Evolutionary conservation across 768 basidiomycete genomes (phyloP).

Genomic region (Russula emetica): DNA sequence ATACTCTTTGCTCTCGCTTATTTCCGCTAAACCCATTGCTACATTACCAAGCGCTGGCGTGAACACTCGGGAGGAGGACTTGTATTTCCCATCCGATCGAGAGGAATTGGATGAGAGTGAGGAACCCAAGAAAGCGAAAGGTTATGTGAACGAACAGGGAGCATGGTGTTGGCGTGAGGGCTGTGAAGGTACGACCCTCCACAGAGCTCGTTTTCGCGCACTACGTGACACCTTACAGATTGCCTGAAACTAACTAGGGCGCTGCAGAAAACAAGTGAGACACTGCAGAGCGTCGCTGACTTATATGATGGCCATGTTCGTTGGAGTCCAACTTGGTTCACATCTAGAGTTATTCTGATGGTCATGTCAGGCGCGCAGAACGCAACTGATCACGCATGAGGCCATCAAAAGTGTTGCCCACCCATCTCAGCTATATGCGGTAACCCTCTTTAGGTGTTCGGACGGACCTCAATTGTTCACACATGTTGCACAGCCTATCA

Average conservation of each 20-base stretch:
- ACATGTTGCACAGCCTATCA: slow-evolving; percentile 45
- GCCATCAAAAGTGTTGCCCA: slow-evolving; percentile 71
- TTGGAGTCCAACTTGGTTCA: slow-evolving; percentile 8
- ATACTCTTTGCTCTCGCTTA: slow-evolving; percentile 67
- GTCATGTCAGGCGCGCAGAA: slow-evolving; percentile 56
- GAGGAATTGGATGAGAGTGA: slow-evolving; percentile 35
- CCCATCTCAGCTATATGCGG: slow-evolving; percentile 67
- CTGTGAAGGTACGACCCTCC: slow-evolving; percentile 51
- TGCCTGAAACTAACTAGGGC: slow-evolving; percentile 78
- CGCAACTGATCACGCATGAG: slow-evolving; percentile 71
- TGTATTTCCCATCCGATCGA: slow-evolving; percentile 46
- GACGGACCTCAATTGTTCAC: not conserved
- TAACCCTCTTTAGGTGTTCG: slow-evolving; percentile 31
- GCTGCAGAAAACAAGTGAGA: slow-evolving; percentile 69
- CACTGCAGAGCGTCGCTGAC: slow-evolving; percentile 69
- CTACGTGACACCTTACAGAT: slow-evolving; percentile 38
- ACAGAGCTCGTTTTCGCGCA: not conserved
- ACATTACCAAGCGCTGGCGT: slow-evolving; percentile 44
- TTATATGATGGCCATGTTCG: slow-evolving; percentile 74
- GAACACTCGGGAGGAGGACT: slow-evolving; percentile 20
- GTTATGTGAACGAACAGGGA: slow-evolving; percentile 62
- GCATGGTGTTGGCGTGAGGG: slow-evolving; percentile 87
- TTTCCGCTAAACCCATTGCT: slow-evolving; percentile 62
- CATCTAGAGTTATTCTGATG: slow-evolving; percentile 15
- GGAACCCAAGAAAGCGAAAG: slow-evolving; percentile 40